Percentiles rank a stretch among this genome's conserved stretches.
These are phyloP conservation scores for Talaromyces stipitatus DNA, from an alignment of 495 filamentous ascomycete species.

Conservation along the genomic window DNA sequence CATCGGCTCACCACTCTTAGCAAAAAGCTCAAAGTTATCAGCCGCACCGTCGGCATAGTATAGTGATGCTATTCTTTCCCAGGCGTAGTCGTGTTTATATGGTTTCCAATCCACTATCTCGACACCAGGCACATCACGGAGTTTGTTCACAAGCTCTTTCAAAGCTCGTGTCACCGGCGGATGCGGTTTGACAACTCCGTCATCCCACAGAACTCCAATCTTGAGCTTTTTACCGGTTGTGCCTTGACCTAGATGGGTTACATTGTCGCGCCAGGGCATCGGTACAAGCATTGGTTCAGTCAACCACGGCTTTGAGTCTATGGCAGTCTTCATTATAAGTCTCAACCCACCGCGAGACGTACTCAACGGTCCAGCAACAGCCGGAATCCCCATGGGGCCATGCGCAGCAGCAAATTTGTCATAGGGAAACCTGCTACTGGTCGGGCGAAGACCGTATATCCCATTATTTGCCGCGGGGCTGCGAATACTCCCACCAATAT, in stretches of 20 bases:
- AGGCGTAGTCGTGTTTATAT: slow-evolving; percentile 42
- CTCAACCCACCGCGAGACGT: slow-evolving; percentile 46
- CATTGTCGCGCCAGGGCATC: slow-evolving; percentile 18
- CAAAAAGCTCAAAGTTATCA: slow-evolving; percentile 25
- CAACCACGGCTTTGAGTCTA: slow-evolving; percentile 46
- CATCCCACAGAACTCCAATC: slow-evolving; percentile 53
- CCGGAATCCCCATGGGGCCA: slow-evolving; percentile 44
- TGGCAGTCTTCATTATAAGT: slow-evolving; percentile 47
- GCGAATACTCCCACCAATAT: slow-evolving; percentile 33
- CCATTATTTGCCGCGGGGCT: slow-evolving; percentile 23
- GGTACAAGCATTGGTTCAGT: slow-evolving; percentile 23
- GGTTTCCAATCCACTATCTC: slow-evolving; percentile 50
- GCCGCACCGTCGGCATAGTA: slow-evolving; percentile 41
- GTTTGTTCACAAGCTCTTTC: slow-evolving; percentile 34
- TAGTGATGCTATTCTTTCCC: slow-evolving; percentile 36
- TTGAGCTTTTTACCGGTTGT: slow-evolving; percentile 27
- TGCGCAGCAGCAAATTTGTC: slow-evolving; percentile 21
- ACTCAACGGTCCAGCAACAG: slow-evolving; percentile 46
- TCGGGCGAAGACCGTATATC: slow-evolving; percentile 24
- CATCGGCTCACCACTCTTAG: slow-evolving; percentile 36
- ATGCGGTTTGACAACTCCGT: slow-evolving; percentile 55
- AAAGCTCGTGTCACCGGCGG: slow-evolving; percentile 55
- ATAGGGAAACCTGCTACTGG: slow-evolving; percentile 17
- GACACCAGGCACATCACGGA: slow-evolving; percentile 26
- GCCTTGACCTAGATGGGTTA: slow-evolving; percentile 30